Base-by-base conservation (phyloP, 257 asterid species). In the Solanum boliviense region DNA sequence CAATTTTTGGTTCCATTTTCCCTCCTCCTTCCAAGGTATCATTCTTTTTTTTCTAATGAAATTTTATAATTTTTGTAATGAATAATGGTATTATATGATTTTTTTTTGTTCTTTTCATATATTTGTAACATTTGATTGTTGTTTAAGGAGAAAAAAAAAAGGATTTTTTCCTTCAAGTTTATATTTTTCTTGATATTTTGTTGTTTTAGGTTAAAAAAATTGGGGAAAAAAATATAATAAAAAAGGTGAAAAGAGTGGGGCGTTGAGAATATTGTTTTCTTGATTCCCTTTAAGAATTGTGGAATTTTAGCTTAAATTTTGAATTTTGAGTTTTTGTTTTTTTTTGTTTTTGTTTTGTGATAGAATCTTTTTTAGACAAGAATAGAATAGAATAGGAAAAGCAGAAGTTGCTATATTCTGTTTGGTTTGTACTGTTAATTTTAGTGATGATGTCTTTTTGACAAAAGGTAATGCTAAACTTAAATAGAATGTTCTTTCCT, bases 21-120 rank as follows among this genome's bases (percentile, higher is more conserved):
- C 89, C 98, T 20, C 98, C 96, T 65, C 90, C 96, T 31, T 48
- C 92, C 13, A 92, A 92, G 98, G 98, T 95, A 89, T 18, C 48
- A 10, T 35, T 32, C 34, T 86, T 52, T 27, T 25, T 15, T 74
- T 16, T 20, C 29, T 4, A 44, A 56, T 31, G 13, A 62, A 62
- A 13, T 35, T 32, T 76, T 38, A 52, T 87, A 23, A n/a, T 18
- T 29, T 32, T 70, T 87, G 36, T 68, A 5, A 84, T 79, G 86
- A 82, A 31, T 82, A 11, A 82, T 56, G 31, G 36, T 89, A 15
- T 79, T 7, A n/a, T 79, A 2, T 44, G 18, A 9, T 76, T 32
- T 31, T 15, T 15, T 9, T 25, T 76, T 48, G 21, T 5, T 52
- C 23, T 16, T 52, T 20, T 58, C 25, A 58, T 58, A 21, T 3